Evolutionary conservation across 106 monocot genomes (phyloP).

Genomic region (Dioscorea zingiberensis): DNA sequence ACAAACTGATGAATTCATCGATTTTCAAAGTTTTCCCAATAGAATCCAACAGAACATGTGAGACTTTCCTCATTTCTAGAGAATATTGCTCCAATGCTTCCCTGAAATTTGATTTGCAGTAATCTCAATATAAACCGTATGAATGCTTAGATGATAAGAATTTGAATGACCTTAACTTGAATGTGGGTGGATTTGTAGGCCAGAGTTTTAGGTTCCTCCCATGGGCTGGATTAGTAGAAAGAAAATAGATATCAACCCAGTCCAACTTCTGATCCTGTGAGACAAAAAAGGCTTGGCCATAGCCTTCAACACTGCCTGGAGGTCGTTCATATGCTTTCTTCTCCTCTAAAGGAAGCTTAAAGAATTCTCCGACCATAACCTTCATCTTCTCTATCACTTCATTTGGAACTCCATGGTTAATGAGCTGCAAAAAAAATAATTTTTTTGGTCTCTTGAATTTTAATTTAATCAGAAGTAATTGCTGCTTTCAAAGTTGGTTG

Average conservation of each 20-base stretch:
- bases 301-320: slow-evolving; percentile 23
- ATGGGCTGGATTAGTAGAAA: slow-evolving; percentile 10
- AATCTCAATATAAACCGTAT: not conserved
- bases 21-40: no score
- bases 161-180: slow-evolving; percentile 20
- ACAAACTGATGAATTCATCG: not conserved
- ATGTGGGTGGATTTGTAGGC: slow-evolving; percentile 30
- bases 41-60: slow-evolving; percentile 5
- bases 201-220: slow-evolving; percentile 22
- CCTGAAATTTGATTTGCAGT: slow-evolving; percentile 6
- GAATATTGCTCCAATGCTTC: slow-evolving; percentile 32
- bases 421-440: slow-evolving; percentile 6
- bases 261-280: slow-evolving; percentile 38
- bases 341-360: slow-evolving; percentile 22
- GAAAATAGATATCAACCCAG: slow-evolving; percentile 30
- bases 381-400: slow-evolving; percentile 19
- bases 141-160: not conserved
- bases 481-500: no score
- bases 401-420: slow-evolving; percentile 22
- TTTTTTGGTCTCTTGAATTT: no score
- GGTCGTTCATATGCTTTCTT: slow-evolving; percentile 13
- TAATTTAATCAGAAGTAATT: no score
- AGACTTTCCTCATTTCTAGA: slow-evolving; percentile 3
- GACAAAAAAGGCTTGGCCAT: slow-evolving; percentile 31
- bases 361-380: slow-evolving; percentile 14